A percentile compares a stretch with the other conserved stretches of the same genome.
Evolutionary conservation across 768 basidiomycete genomes (phyloP).

Genomic region (Pisolithus microcarpus): DNA sequence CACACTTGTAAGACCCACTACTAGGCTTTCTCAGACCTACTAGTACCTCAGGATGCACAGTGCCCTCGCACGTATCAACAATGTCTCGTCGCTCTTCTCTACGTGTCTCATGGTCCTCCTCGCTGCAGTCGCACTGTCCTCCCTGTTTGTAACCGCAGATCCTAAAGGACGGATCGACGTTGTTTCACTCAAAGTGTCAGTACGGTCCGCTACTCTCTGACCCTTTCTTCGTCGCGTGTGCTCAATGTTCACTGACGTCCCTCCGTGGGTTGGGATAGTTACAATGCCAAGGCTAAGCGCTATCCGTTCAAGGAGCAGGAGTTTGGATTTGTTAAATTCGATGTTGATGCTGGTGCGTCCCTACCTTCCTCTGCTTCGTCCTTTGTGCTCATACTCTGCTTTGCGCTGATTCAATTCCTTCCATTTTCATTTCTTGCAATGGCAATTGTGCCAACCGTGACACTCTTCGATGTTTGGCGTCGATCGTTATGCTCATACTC

Average conservation of each 20-base stretch:
- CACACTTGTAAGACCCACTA: not conserved
- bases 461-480: too few relatives aligned
- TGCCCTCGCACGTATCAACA: conserved; percentile 64
- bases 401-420: too few relatives aligned
- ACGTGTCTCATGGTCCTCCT: conserved; percentile 70
- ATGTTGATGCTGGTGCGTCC: conserved; percentile 65
- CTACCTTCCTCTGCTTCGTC: not conserved
- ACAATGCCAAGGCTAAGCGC: conserved; percentile 42
- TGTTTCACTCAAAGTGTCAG: conserved; percentile 72
- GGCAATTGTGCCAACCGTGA: too few relatives aligned
- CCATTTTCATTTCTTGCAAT: too few relatives aligned
- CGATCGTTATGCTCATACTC: too few relatives aligned
- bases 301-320: conserved; percentile 63
- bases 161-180: conserved; percentile 54
- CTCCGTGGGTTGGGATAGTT: conserved; percentile 25
- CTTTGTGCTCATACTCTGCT: not conserved
- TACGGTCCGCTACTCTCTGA: conserved; percentile 1
- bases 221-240: too few relatives aligned
- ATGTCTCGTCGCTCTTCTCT: conserved; percentile 64
- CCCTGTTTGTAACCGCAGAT: conserved; percentile 54
- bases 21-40: not conserved
- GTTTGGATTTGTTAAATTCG: conserved; percentile 73
- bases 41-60: conserved; percentile 51
- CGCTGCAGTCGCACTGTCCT: conserved; percentile 64
- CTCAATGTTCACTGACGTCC: too few relatives aligned